Base-by-base conservation (phyloP, 2,329 filamentous ascomycete genomes). In the Ceratocystis harringtonii region DNA sequence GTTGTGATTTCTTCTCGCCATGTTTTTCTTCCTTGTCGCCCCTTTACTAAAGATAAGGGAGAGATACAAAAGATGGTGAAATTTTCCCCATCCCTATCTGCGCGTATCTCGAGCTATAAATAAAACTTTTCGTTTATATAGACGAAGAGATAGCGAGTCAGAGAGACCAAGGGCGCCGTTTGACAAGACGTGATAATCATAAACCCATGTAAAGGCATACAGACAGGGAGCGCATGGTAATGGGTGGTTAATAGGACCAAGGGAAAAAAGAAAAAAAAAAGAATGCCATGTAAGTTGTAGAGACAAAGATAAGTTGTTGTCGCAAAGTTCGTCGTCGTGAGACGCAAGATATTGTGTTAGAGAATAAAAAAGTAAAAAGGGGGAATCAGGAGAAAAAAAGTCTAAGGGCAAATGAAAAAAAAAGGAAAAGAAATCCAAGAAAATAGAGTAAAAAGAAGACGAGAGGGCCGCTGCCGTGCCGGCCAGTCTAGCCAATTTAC, bases 401-500 rank as follows among this genome's bases (percentile, higher is more conserved):
- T 60, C 60, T 43, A 67, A 41, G 28, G 48, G 19, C 32, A 67
- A 68, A 62, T 55, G 61, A 63, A 67, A 68, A 66, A 63, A 63
- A 68, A 66, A 68, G 63, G 55, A 36, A 52, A 67, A 65, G 57
- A 61, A 41, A 41, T 41, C 36, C 36, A 41, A 41, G 36, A 41
- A 41, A 41, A 41, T 41, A 41, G 36, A 41, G 36, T 41, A 41
- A n/a, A 50, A 65, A 57, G 36, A 25, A 28, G n/a, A n/a, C n/a
- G 45, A 19, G 3, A 50, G n/a, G 30, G 50, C 61, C 25, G 22
- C 22, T 41, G 36, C 1, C 36, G 36, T 41, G 36, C 36, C 36
- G 32, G 36, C 36, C 36, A 41, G 36, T 41, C 36, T 12, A 41
- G 36, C 36, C 36, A 41, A 52, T 45, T 84, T 77, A 90, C 78